Base-by-base conservation (phyloP, 2,329 filamentous ascomycete genomes). In the Dactylellina parvicollis region DNA sequence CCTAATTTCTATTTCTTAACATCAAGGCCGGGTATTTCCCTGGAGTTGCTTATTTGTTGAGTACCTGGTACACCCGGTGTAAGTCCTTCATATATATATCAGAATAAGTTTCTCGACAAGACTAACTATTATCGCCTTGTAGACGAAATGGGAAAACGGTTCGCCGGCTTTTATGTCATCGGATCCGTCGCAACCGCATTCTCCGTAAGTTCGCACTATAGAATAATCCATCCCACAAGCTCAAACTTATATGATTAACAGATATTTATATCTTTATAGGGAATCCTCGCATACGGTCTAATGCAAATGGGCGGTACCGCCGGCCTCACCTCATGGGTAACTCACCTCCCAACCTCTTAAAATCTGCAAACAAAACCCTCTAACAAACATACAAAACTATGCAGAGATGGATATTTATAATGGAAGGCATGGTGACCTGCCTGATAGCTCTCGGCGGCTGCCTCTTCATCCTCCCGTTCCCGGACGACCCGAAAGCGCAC, bases 61-160 rank as follows among this genome's bases (percentile, higher is more conserved):
- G 86, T 71, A 90, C 88, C 30, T 92, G 89, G 89, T 91, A 90
- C 78, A 88, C 87, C 0, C 81, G 87, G 79, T 89, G 85, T 86
- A 79, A 83, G 84, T 46, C 10, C 0, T 20, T 18, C 9, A 12
- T n/a, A 8, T 14, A 12, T 7, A 18, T 16, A 20, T 16, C 36
- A 8, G 20, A 44, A 32, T 44, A 12, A 3, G 3, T 8, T 18
- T 44, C n/a, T 18, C 5, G 10, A 12, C 3, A 12, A 44, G 8
- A 18, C 22, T 42, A 8, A 42, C 4, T 16, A 26, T 12, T 30
- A 22, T 26, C 18, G 0, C n/a, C 12, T 9, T 75, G 12, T 65
- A 76, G 67, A 76, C 74, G 50, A 70, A 42, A 49, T 75, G 57
- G 70, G 77, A n/a, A 73, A 52, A 20, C 9, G 20, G 81, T 81